Conservation (phyloP, 192 early-diverging fungal species). For the Linnemannia schmuckeri region DNA sequence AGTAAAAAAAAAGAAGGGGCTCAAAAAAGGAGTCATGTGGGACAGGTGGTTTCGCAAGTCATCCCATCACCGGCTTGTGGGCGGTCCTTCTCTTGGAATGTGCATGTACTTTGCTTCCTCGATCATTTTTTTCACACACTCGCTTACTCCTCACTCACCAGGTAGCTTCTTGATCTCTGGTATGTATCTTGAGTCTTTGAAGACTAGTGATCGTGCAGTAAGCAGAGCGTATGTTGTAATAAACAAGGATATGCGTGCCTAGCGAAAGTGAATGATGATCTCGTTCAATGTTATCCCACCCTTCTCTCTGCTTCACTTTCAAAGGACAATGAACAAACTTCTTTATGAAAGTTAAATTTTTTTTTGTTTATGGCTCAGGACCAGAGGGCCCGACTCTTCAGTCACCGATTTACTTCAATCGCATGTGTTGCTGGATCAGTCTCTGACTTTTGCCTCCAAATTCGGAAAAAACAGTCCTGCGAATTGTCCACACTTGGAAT, state of each 20-base stretch:
- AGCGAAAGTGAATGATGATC: background rate
- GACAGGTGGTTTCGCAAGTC: background rate
- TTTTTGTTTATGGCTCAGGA: background rate
- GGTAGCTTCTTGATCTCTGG: too few species aligned
- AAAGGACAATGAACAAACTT: background rate
- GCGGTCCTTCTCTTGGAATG: too few species aligned
- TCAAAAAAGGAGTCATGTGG: constrained; percentile 1
- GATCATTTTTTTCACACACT: background rate
- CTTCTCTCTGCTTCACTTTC: background rate
- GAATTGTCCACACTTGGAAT: background rate
- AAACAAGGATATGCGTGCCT: background rate
- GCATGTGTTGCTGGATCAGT: background rate
- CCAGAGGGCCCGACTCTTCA: too few species aligned
- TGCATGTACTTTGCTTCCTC: background rate
- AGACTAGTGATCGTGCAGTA: too few species aligned
- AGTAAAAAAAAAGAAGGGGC: background rate
- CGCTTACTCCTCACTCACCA: too few species aligned
- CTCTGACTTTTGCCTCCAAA: background rate
- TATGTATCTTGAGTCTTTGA: too few species aligned
- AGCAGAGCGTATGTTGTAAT: background rate
- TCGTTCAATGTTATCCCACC: background rate
- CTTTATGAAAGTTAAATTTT: background rate
- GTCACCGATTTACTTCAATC: background rate
- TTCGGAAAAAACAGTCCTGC: background rate
- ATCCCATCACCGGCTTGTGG: background rate